Evolutionary conservation across 805 yeast species (phyloP), one percentile per base, ranked within the genome.

Genomic region (Blastobotrys parvus): DNA sequence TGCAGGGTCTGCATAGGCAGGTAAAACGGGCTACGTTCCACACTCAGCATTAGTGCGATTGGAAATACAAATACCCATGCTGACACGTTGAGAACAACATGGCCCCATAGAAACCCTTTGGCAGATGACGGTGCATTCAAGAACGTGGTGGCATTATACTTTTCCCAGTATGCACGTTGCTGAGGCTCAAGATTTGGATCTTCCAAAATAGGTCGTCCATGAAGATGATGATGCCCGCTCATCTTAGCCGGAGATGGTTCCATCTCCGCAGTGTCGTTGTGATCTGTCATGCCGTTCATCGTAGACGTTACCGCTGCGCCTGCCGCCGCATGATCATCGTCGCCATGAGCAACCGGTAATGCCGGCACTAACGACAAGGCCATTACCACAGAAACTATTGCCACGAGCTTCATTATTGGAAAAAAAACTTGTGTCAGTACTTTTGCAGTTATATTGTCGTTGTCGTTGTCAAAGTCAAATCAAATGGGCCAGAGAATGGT

Each of bases 121-220:
- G 71, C 70, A 3, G 77, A 70, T 5, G 74, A 77, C 3, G 55
- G 44, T 5, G 75, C 78, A 15, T 58, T 41, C 34, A 45, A 48
- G 63, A 85, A 78, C 2, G 86, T 79, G 1, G 90, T 81, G 11
- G 94, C 77, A 56, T 83, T 78, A 62, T 88, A 89, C 20, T 62
- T 58, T 39, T 77, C 78, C 97, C 97, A 89, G 61, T 73, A 89
- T 21, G 70, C 58, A 43, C 77, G 66, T 60, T 88, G 95, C 36
- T 78, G 82, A 0, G 89, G 81, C 15, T 78, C 70, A 39, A 89
- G 69, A 16, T 75, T 56, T 1, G 83, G 81, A 46, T 72, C 58
- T 21, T 77, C 65, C 37, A 88, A 67, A 35, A 89, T 84, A 1
- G 94, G 89, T 50, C 75, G 55, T 0, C 94, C 94, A 56, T 86